Evolutionary conservation across 2,329 filamentous ascomycete species (phyloP).

Genomic region (Penicillium paneum): DNA sequence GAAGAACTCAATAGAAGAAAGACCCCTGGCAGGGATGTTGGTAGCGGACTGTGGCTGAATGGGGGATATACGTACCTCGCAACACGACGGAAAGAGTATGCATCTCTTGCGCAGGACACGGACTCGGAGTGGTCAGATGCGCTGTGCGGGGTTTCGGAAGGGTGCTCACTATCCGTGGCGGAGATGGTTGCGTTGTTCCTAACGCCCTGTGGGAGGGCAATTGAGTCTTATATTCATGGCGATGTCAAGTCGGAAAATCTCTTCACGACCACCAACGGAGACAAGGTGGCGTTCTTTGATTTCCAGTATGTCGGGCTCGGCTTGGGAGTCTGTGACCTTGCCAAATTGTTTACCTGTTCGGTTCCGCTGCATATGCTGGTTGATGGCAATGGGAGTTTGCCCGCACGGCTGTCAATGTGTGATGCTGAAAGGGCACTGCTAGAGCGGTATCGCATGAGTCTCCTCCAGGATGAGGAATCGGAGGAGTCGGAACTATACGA

Average conservation of each 20-base stretch:
- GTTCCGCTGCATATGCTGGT: conserved; percentile 56
- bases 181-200: conserved; percentile 55
- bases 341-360: conserved; percentile 66
- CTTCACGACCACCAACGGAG: conserved; percentile 53
- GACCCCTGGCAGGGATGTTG: conserved; percentile 14
- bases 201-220: conserved; percentile 44
- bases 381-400: conserved; percentile 26
- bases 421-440: conserved; percentile 53
- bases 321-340: conserved; percentile 63
- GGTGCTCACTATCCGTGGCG: conserved; percentile 40
- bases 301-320: conserved; percentile 67
- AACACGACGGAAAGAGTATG: conserved; percentile 58
- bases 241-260: conserved; percentile 70
- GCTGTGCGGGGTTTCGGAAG: conserved; percentile 44
- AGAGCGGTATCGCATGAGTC: conserved; percentile 43
- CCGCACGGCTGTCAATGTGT: conserved; percentile 48
- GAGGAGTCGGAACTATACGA: conserved; percentile 44
- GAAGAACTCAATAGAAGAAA: conserved; percentile 47
- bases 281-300: conserved; percentile 62
- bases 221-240: conserved; percentile 62
- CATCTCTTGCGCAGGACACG: conserved; percentile 45
- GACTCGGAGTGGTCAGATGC: conserved; percentile 55
- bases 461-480: conserved; percentile 9
- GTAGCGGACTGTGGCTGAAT: conserved; percentile 56
- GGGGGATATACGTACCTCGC: conserved; percentile 68